Conservation (phyloP, 2,329 filamentous ascomycete species). For the Alternaria gansuensis region DNA sequence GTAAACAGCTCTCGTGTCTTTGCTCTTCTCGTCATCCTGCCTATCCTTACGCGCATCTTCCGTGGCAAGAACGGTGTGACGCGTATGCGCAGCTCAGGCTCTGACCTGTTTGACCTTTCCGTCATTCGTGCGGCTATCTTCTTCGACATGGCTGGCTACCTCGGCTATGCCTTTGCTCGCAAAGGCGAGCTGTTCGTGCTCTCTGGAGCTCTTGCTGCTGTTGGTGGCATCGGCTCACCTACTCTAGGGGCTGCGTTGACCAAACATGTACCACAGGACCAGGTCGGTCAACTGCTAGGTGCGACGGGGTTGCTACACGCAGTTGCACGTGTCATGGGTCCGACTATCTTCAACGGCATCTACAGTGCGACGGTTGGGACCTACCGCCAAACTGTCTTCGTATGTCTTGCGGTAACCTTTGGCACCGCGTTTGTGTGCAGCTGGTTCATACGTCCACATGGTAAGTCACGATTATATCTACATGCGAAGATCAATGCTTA, state of each 20-base stretch:
- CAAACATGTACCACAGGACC: conserved; percentile 86
- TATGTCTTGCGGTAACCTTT: conserved; percentile 75
- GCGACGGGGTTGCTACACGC: conserved; percentile 87
- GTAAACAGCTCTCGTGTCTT: conserved; percentile 79
- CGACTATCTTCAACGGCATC: conserved; percentile 83
- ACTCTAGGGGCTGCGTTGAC: conserved; percentile 85
- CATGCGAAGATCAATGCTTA: conserved; percentile 3
- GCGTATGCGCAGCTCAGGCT: conserved; percentile 64
- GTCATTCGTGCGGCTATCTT: conserved; percentile 78
- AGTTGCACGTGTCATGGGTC: conserved; percentile 78
- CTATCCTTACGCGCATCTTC: conserved; percentile 77
- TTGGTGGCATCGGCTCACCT: conserved; percentile 86
- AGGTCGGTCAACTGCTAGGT: conserved; percentile 86
- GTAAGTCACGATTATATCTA: conserved; percentile 62
- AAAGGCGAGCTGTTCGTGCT: conserved; percentile 71
- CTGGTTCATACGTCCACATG: conserved; percentile 75
- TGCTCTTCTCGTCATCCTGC: conserved; percentile 77
- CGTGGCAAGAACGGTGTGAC: conserved; percentile 62
- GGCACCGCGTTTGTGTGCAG: conserved; percentile 70
- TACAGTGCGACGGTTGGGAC: conserved; percentile 82
- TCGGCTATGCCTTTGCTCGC: conserved; percentile 75
- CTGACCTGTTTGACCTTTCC: conserved; percentile 78
- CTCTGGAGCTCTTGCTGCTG: conserved; percentile 75
- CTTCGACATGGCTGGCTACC: conserved; percentile 77
- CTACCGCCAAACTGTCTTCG: conserved; percentile 84